Percentiles rank a stretch among this genome's conserved stretches.
Conservation (phyloP, 352 stramenopile genomes). For the Pythium pectinolyticum region DNA sequence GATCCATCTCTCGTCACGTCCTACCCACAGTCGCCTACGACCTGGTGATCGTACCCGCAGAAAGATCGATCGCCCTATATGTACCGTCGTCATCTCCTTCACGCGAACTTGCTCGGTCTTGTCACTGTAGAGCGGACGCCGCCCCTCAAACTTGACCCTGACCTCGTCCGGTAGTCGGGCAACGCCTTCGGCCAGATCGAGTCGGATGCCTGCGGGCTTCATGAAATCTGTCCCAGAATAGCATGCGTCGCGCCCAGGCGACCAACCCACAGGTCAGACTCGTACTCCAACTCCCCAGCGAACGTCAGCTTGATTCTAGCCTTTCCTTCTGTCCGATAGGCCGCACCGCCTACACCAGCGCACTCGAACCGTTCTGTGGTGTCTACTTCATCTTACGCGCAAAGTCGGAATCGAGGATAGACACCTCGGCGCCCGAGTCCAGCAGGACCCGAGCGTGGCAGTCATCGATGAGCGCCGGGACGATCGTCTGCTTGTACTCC, state of each 20-base stretch:
- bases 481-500: slow-evolving; percentile 30
- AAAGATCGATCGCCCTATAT: background rate
- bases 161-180: slow-evolving; percentile 11
- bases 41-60: background rate
- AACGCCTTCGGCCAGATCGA: slow-evolving; percentile 20
- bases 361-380: background rate
- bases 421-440: slow-evolving; percentile 27
- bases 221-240: slow-evolving; percentile 26
- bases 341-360: background rate
- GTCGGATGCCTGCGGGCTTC: slow-evolving; percentile 13
- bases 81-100: slow-evolving; percentile 6
- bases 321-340: slow-evolving; percentile 1
- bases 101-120: slow-evolving; percentile 8
- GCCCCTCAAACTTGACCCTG: slow-evolving; percentile 3
- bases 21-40: slow-evolving; percentile 14
- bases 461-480: slow-evolving; percentile 19
- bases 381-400: slow-evolving; percentile 22
- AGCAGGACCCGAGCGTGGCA: slow-evolving; percentile 17
- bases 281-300: slow-evolving; percentile 12
- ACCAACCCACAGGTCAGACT: slow-evolving; percentile 15
- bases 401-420: slow-evolving; percentile 21
- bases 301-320: slow-evolving; percentile 20
- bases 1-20: slow-evolving; percentile 10
- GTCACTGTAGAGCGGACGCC: slow-evolving; percentile 12
- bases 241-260: background rate